Conservation (phyloP, 306 rosid genomes). For the Lagenaria siceraria region DNA sequence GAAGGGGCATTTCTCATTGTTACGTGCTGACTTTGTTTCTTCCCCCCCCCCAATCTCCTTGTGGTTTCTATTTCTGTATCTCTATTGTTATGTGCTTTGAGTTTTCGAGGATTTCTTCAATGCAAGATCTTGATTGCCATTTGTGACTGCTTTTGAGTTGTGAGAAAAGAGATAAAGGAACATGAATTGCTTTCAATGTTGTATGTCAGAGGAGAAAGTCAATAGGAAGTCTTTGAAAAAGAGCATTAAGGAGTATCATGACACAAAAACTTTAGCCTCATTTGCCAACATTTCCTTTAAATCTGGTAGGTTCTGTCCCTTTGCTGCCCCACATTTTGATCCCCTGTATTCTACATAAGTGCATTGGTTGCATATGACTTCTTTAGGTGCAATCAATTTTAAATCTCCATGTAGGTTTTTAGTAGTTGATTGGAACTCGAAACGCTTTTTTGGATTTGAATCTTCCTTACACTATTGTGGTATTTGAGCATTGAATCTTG, state of each 20-base stretch:
- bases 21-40: neutral
- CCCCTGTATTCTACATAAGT: neutral
- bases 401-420: neutral
- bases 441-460: neutral
- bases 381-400: neutral
- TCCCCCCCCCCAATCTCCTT: neutral
- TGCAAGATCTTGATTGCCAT: neutral
- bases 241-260: conserved; percentile 41
- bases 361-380: neutral
- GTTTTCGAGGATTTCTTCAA: neutral
- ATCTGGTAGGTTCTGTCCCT: conserved; percentile 30
- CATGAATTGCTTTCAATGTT: conserved; percentile 72
- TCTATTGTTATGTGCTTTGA: neutral
- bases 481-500: neutral
- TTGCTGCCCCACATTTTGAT: neutral
- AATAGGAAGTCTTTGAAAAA: conserved; percentile 34
- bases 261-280: conserved; percentile 41
- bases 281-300: conserved; percentile 52
- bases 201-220: conserved; percentile 34
- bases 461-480: neutral
- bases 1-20: neutral
- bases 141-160: neutral
- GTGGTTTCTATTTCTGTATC: neutral
- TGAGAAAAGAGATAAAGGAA: conserved; percentile 1
- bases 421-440: neutral